These are phyloP conservation scores for Arthrobotrys pseudoclavata DNA, from an alignment of 2,329 filamentous ascomycete species.

Conservation along the genomic window DNA sequence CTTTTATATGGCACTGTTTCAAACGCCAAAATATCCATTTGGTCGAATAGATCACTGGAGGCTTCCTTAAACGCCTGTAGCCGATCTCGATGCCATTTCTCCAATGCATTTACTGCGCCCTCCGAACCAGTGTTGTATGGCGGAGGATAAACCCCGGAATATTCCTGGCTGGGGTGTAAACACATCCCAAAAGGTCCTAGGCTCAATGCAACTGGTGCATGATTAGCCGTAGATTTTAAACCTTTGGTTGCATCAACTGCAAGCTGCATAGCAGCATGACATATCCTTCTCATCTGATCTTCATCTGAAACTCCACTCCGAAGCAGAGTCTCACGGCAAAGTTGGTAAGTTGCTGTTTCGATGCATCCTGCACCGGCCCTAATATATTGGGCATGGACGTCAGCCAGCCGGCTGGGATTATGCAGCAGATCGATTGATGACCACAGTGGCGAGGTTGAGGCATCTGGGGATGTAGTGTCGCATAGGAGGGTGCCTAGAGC, in stretches of 20 bases:
- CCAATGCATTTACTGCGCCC: conserved; percentile 7
- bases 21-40: conserved; percentile 33
- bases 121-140: conserved; percentile 31
- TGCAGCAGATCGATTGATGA: conserved; percentile 35
- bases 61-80: conserved; percentile 24
- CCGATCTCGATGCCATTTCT: conserved; percentile 39
- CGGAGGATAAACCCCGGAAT: conserved; percentile 42
- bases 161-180: conserved; percentile 48
- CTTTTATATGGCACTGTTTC: conserved; percentile 49
- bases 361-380: conserved; percentile 31
- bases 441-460: conserved; percentile 43
- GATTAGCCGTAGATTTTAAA: neutral
- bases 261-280: conserved; percentile 34
- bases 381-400: conserved; percentile 41
- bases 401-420: conserved; percentile 31
- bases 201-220: conserved; percentile 32
- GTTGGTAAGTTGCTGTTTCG: conserved; percentile 49
- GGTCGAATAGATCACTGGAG: conserved; percentile 6
- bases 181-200: conserved; percentile 45
- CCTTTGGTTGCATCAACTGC: conserved; percentile 24
- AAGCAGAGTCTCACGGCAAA: conserved; percentile 38
- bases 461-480: conserved; percentile 56
- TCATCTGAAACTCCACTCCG: conserved; percentile 35
- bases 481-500: conserved; percentile 49
- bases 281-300: conserved; percentile 24